Evolutionary conservation across 2,329 filamentous ascomycete genomes (phyloP).

Genomic region (Phaeoacremonium minimum): DNA sequence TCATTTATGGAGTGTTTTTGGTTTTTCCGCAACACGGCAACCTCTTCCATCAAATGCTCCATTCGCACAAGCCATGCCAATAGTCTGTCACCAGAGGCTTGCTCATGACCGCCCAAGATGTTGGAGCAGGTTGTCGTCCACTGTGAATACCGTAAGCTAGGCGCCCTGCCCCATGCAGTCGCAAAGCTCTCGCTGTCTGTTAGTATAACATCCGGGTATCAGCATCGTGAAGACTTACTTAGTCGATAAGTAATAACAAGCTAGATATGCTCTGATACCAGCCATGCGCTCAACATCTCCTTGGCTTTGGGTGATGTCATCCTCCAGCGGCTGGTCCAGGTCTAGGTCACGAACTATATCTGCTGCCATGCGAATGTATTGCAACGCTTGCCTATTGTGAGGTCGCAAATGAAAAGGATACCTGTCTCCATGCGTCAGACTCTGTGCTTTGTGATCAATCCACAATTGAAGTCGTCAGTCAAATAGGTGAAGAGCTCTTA

Average conservation of each 20-base stretch:
- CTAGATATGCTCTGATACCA: conserved; percentile 39
- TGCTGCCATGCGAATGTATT: conserved; percentile 47
- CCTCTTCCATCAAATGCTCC: conserved; percentile 33
- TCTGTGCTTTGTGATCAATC: too few relatives aligned
- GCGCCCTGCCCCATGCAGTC: conserved; percentile 30
- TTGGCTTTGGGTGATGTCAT: conserved; percentile 10
- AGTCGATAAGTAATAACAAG: conserved; percentile 37
- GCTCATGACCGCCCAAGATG: conserved; percentile 26
- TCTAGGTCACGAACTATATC: conserved; percentile 47
- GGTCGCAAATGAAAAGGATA: conserved; percentile 52
- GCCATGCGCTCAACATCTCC: conserved; percentile 28
- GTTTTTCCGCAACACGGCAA: conserved; percentile 21
- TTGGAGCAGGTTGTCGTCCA: conserved; percentile 43
- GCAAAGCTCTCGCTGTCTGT: conserved; percentile 26
- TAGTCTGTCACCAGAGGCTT: conserved; percentile 30
- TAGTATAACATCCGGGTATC: neutral
- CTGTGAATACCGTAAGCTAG: conserved; percentile 27
- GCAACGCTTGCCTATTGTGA: conserved; percentile 41
- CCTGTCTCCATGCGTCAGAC: conserved; percentile 26
- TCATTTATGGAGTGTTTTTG: conserved; percentile 23
- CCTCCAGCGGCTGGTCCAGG: conserved; percentile 34
- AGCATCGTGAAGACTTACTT: too few relatives aligned
- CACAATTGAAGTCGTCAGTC: too few relatives aligned
- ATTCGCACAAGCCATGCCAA: conserved; percentile 39
- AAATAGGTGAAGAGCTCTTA: conserved; percentile 20